Conservation (phyloP, 257 asterid genomes). For the Lithospermum erythrorhizon region DNA sequence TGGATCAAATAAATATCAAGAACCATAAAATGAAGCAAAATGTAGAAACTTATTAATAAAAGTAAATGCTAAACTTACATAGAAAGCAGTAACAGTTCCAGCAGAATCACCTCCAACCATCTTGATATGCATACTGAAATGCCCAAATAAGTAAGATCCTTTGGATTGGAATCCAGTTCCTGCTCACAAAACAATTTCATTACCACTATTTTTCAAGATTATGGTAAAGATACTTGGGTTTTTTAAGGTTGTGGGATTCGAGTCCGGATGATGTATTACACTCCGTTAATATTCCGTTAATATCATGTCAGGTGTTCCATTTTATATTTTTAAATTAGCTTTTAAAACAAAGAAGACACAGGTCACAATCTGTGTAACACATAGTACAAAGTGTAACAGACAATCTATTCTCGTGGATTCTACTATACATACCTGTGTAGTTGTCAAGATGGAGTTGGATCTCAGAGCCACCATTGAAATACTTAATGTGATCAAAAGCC, state of each 20-base stretch:
- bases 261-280: no score
- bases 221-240: no score
- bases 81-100: constrained; percentile 82
- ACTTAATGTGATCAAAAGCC: constrained; percentile 78
- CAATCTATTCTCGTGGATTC: no score
- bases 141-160: constrained; percentile 72
- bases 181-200: constrained; percentile 1
- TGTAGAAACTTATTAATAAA: neutral
- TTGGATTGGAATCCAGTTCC: constrained; percentile 83
- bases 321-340: neutral
- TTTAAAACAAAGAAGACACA: no score
- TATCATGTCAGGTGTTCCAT: no score
- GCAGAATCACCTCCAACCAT: constrained; percentile 86
- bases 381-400: no score
- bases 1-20: neutral
- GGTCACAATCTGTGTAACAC: no score
- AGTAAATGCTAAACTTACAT: constrained; percentile 26
- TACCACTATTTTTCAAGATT: neutral
- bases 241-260: neutral
- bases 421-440: constrained; percentile 32
- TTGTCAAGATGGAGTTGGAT: constrained; percentile 74
- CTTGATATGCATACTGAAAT: constrained; percentile 72
- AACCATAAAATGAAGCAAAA: neutral
- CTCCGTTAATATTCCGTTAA: no score
- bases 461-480: constrained; percentile 56